Evolutionary conservation across 108 stramenopile genomes (phyloP).

Genomic region (Skeletonema tropicum): DNA sequence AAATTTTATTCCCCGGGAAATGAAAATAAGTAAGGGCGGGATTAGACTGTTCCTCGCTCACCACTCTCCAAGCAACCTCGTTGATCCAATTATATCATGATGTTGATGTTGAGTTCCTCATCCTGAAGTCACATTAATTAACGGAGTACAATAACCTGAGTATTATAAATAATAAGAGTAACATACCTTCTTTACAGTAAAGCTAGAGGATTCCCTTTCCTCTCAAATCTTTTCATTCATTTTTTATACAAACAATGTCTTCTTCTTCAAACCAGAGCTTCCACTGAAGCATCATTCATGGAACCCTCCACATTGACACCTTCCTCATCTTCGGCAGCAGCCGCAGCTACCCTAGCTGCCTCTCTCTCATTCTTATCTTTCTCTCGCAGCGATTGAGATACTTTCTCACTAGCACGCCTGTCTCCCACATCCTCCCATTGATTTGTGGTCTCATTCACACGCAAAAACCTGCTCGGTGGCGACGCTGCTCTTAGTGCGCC

Average conservation of each 20-base stretch:
- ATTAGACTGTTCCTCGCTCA: no score
- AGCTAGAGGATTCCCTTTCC: neutral
- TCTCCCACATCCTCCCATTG: slow-evolving; percentile 86
- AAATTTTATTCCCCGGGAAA: no score
- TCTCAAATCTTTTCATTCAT: neutral
- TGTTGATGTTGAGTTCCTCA: no score
- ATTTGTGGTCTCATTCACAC: slow-evolving; percentile 53
- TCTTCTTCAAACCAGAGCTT: neutral
- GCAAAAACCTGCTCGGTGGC: slow-evolving; percentile 70
- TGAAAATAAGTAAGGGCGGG: no score
- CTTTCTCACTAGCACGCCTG: slow-evolving; percentile 55
- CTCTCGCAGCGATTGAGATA: slow-evolving; percentile 49
- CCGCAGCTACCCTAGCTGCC: neutral
- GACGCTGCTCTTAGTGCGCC: slow-evolving; percentile 40
- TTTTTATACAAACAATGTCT: neutral
- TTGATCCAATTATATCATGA: no score
- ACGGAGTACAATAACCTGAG: neutral
- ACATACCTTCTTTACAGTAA: neutral
- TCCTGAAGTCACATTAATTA: no score
- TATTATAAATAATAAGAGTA: neutral
- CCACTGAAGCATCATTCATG: neutral
- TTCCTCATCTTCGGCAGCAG: neutral
- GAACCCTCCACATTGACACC: neutral
- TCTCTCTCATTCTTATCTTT: slow-evolving; percentile 28
- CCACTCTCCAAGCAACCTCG: no score